A percentile compares a stretch with the other conserved stretches of the same genome.
These are phyloP conservation scores for Phytophthora sp. DNA, from an alignment of 352 stramenopile genomes.

Conservation along the genomic window DNA sequence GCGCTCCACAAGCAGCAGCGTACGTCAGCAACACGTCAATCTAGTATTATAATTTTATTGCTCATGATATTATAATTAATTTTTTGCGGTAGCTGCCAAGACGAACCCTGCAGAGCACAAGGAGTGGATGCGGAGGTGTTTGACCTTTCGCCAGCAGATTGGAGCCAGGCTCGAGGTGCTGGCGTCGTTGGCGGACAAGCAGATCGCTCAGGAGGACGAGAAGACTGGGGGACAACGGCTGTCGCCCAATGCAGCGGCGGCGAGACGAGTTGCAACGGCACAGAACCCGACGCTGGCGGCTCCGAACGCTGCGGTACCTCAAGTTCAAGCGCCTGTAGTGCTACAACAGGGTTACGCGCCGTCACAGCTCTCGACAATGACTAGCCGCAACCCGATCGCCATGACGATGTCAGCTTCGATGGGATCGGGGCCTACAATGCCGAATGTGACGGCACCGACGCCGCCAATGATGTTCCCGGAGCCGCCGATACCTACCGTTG, in stretches of 20 bases:
- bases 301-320: constrained; percentile 3
- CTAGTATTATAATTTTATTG: background rate
- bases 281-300: constrained; percentile 7
- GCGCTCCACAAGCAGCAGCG: constrained; percentile 76
- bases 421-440: constrained; percentile 23
- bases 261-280: constrained; percentile 14
- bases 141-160: constrained; percentile 72
- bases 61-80: constrained; percentile 1
- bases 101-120: constrained; percentile 65
- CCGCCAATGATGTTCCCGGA: constrained; percentile 53
- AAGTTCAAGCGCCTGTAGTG: background rate
- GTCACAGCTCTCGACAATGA: constrained; percentile 21
- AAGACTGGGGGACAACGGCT: constrained; percentile 23
- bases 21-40: constrained; percentile 37
- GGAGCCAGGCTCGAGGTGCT: constrained; percentile 73
- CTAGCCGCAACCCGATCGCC: constrained; percentile 15
- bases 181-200: constrained; percentile 80
- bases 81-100: constrained; percentile 49
- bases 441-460: constrained; percentile 28
- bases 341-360: constrained; percentile 20
- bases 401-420: constrained; percentile 21
- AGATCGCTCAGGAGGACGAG: constrained; percentile 73
- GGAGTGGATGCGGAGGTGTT: constrained; percentile 74
- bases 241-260: constrained; percentile 7
- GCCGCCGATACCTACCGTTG: constrained; percentile 44